These are phyloP conservation scores for Pneumocystis canis DNA, from an alignment of 1,139 yeast genomes.

Conservation along the genomic window DNA sequence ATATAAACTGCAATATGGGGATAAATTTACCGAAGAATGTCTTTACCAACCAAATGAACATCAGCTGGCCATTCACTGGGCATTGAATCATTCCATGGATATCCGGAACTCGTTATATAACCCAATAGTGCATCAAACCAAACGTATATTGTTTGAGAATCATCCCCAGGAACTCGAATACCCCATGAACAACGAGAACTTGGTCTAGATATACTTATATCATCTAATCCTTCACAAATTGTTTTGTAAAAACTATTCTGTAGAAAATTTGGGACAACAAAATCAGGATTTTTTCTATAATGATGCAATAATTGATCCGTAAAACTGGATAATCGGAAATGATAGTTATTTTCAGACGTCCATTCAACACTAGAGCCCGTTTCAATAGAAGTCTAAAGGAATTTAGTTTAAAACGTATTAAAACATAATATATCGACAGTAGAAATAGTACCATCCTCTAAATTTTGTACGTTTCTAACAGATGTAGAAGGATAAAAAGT, in stretches of 20 bases:
- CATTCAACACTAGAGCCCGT: conserved; percentile 60
- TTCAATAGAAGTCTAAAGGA: conserved; percentile 42
- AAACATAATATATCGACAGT: neutral
- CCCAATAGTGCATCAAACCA: conserved; percentile 95
- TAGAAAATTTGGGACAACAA: conserved; percentile 50
- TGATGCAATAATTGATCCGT: conserved; percentile 38
- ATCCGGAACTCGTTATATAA: conserved; percentile 64
- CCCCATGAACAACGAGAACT: conserved; percentile 73
- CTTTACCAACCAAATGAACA: conserved; percentile 81
- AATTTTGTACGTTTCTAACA: conserved; percentile 35
- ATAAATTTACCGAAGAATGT: conserved; percentile 39
- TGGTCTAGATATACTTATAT: conserved; percentile 78
- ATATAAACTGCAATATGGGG: neutral
- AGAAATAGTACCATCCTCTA: conserved; percentile 23
- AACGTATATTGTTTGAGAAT: conserved; percentile 68
- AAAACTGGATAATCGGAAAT: conserved; percentile 56
- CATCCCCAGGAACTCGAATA: conserved; percentile 70
- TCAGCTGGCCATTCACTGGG: conserved; percentile 40
- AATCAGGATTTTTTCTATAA: conserved; percentile 34
- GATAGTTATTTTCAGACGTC: conserved; percentile 74
- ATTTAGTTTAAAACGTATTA: neutral
- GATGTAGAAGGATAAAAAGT: conserved; percentile 81
- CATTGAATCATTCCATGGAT: conserved; percentile 26
- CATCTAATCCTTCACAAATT: conserved; percentile 39
- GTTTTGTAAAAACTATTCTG: conserved; percentile 45